Base-by-base conservation (phyloP, 2,329 filamentous ascomycete species). In the Eutypella sp. region DNA sequence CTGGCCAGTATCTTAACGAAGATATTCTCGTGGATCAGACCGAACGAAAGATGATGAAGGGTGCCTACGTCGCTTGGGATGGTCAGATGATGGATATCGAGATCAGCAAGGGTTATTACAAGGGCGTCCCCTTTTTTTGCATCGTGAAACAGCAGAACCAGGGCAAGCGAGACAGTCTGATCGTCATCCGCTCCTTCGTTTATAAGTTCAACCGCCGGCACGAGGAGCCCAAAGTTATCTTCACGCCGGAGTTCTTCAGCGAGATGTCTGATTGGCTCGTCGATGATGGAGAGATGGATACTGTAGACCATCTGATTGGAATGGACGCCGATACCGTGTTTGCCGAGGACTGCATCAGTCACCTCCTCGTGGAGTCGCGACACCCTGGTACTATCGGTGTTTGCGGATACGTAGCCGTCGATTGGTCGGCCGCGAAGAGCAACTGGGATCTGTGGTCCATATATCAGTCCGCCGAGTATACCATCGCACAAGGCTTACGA, bases 241-340 rank as follows among this genome's bases (percentile, higher is more conserved):
- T 76, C 55, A 70, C 66, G 54, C 66, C 69, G 22, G 66, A 68
- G 10, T 59, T 74, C 3, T 73, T 73, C 29, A 62, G 64, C 47
- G 59, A 68, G 33, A 60, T 73, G 27, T 66, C 68, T 31, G 62
- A 61, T 37, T 66, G 61, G 42, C 62, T 73, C 7, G 51, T 69
- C 5, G 58, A 67, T 22, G 59, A 62, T 20, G 57, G 51, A 7
- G 65, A 67, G 6, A 60, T 74, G 9, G 59, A 66, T 3, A 64
- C 66, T 6, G 58, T 72, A 25, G 70, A 73, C 29, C 66, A 69
- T 34, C 63, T 74, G 1, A 65, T 67, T 0, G 72, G 72, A 15
- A 74, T 74, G 71, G 72, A 74, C 39, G 72, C 69, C 3, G 71
- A 74, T 42, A 74, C 71, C 2, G 64, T 73, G 4, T 74, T 74